phyloP scores from a whole-genome alignment of 768 basidiomycete species.

The Fistulinella prunicolor region DNA sequence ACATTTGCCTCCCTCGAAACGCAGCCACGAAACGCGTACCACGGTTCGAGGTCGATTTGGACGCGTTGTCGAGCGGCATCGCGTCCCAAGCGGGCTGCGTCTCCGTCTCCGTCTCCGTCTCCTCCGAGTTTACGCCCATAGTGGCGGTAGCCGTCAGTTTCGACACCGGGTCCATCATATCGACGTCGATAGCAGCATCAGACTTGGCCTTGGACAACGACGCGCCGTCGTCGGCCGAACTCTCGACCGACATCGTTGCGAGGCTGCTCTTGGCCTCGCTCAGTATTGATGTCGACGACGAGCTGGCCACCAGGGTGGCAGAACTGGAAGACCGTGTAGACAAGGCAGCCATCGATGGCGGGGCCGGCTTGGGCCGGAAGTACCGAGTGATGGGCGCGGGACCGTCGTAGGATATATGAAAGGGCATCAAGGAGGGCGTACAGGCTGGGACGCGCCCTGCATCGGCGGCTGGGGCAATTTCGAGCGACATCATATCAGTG shows the following conservation, averaged over 20 bases:
- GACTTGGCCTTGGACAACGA: no score
- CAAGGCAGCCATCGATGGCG: conserved; percentile 12
- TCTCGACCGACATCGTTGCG: conserved; percentile 5
- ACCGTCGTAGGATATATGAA: conserved; percentile 69
- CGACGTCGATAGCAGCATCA: background rate
- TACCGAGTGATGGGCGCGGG: conserved; percentile 73
- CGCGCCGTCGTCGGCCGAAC: background rate
- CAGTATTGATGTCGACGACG: conserved; percentile 6
- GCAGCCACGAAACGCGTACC: conserved; percentile 45
- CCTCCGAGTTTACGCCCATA: no score
- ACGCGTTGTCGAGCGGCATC: background rate
- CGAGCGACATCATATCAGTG: conserved; percentile 17
- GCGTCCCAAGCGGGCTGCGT: conserved; percentile 10
- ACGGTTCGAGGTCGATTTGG: background rate
- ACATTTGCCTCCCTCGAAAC: conserved; percentile 74
- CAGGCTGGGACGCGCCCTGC: conserved; percentile 34
- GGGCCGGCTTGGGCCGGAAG: conserved; percentile 52
- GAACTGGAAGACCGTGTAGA: conserved; percentile 12
- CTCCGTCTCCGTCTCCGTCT: conserved; percentile 7
- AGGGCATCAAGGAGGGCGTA: conserved; percentile 77
- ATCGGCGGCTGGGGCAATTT: conserved; percentile 16
- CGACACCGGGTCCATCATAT: background rate
- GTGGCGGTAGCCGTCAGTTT: background rate
- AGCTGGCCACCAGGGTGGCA: conserved; percentile 10
- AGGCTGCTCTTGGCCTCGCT: conserved; percentile 5